phyloP scores from a whole-genome alignment of 148 eudicot species.

The Simmondsia chinensis region DNA sequence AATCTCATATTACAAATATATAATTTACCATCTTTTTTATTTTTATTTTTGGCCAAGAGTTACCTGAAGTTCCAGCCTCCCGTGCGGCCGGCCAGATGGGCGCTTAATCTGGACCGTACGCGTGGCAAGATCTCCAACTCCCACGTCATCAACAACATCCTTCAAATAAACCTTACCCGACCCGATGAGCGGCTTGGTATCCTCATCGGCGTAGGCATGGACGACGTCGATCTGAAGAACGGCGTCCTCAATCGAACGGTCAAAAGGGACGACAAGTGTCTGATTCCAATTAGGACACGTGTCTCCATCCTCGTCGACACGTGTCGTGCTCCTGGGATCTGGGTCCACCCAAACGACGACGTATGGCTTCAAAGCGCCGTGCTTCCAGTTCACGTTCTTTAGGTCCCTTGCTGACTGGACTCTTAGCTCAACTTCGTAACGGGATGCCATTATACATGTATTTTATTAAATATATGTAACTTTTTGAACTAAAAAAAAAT shows the following conservation, averaged over 20 bases:
- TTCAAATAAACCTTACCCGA: constrained; percentile 5
- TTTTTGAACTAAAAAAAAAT: no score
- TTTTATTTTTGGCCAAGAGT: constrained; percentile 24
- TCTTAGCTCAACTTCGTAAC: constrained; percentile 31
- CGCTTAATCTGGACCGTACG: constrained; percentile 30
- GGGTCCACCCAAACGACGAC: constrained; percentile 54
- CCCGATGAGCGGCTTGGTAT: constrained; percentile 3
- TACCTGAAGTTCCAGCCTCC: constrained; percentile 26
- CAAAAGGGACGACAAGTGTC: constrained; percentile 29
- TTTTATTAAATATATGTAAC: no score
- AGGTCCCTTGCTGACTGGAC: constrained; percentile 40
- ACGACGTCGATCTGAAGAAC: constrained; percentile 36
- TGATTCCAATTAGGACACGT: constrained; percentile 37
- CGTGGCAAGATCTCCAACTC: constrained; percentile 8
- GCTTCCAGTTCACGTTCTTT: constrained; percentile 56
- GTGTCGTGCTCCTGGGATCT: constrained; percentile 25
- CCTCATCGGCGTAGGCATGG: constrained; percentile 32
- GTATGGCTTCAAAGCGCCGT: constrained; percentile 40
- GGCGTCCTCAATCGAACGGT: constrained; percentile 30
- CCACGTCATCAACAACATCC: constrained; percentile 34
- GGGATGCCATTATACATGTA: constrained; percentile 30
- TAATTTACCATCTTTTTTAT: no score
- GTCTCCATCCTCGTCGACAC: constrained; percentile 39
- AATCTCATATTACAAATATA: no score
- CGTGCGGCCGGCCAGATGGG: constrained; percentile 65